phyloP scores from a whole-genome alignment of 805 yeast genomes.

The Yamadazyma nakazawae region DNA sequence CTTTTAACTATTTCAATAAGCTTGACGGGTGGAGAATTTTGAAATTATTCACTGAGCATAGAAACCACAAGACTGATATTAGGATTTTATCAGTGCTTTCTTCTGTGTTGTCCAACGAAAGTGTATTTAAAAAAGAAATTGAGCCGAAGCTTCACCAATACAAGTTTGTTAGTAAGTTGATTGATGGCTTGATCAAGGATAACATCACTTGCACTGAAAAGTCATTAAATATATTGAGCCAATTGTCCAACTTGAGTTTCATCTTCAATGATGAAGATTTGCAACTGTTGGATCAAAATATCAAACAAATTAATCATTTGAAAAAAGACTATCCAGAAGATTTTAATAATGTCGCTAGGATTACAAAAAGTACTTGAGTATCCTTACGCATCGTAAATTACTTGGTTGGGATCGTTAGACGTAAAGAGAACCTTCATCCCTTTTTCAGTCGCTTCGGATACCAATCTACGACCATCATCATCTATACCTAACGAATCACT shows the following conservation, averaged over 20 bases:
- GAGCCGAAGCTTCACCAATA: slow-evolving; percentile 36
- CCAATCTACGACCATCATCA: slow-evolving; percentile 41
- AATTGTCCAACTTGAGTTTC: slow-evolving; percentile 41
- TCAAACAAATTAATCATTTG: slow-evolving; percentile 36
- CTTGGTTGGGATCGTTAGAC: slow-evolving; percentile 49
- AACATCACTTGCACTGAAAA: slow-evolving; percentile 56
- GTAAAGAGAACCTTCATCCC: slow-evolving; percentile 48
- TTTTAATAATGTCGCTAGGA: slow-evolving; percentile 46
- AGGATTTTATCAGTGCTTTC: slow-evolving; percentile 56
- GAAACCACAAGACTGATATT: slow-evolving; percentile 42
- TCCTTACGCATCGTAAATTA: slow-evolving; percentile 19
- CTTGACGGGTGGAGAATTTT: slow-evolving; percentile 59
- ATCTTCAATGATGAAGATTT: slow-evolving; percentile 45
- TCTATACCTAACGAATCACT: slow-evolving; percentile 36
- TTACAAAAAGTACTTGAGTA: slow-evolving; percentile 16
- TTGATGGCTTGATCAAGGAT: slow-evolving; percentile 28
- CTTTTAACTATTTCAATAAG: slow-evolving; percentile 53
- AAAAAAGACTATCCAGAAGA: slow-evolving; percentile 55
- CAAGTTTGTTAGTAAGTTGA: slow-evolving; percentile 31
- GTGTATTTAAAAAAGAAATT: slow-evolving; percentile 36
- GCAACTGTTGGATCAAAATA: slow-evolving; percentile 29
- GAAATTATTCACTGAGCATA: slow-evolving; percentile 14
- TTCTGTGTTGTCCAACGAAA: slow-evolving; percentile 54
- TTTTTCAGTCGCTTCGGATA: slow-evolving; percentile 49
- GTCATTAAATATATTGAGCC: slow-evolving; percentile 48